Evolutionary conservation across 139 green algal species (phyloP).

Genomic region (Coelastrella sp.): DNA sequence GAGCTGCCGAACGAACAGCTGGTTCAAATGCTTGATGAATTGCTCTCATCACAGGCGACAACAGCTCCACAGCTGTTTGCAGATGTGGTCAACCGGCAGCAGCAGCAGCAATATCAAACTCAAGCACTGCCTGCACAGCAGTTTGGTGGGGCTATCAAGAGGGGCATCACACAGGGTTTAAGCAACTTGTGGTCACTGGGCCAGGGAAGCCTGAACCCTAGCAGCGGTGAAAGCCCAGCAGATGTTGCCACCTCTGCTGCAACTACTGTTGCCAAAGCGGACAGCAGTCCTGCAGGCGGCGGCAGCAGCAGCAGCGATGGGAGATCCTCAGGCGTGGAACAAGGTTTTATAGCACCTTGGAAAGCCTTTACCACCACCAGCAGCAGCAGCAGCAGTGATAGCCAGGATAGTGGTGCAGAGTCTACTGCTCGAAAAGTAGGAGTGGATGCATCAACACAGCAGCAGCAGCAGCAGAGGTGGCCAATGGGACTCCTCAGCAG

Average conservation of each 20-base stretch:
- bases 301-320: slow-evolving; percentile 18
- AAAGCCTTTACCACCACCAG: not conserved
- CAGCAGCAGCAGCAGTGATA: slow-evolving; percentile 20
- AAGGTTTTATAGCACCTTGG: not conserved
- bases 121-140: not conserved
- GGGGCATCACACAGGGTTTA: not conserved
- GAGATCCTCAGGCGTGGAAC: not conserved
- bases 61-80: slow-evolving; percentile 38
- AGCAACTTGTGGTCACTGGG: not conserved
- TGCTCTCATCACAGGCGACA: slow-evolving; percentile 25
- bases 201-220: not conserved
- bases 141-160: not conserved
- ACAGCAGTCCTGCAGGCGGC: not conserved
- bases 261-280: not conserved
- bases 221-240: not conserved
- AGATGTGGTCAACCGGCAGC: slow-evolving; percentile 25
- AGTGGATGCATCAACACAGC: not conserved
- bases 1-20: slow-evolving; percentile 33
- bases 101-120: slow-evolving; percentile 6
- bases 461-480: slow-evolving; percentile 1
- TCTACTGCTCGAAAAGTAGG: not conserved
- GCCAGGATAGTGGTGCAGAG: not conserved
- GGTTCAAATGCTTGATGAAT: slow-evolving; percentile 14
- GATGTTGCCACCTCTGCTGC: not conserved
- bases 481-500: not conserved